Evolutionary conservation across 2,329 filamentous ascomycete genomes (phyloP), one percentile per base, ranked within the genome.

Genomic region (Botrytis aclada): DNA sequence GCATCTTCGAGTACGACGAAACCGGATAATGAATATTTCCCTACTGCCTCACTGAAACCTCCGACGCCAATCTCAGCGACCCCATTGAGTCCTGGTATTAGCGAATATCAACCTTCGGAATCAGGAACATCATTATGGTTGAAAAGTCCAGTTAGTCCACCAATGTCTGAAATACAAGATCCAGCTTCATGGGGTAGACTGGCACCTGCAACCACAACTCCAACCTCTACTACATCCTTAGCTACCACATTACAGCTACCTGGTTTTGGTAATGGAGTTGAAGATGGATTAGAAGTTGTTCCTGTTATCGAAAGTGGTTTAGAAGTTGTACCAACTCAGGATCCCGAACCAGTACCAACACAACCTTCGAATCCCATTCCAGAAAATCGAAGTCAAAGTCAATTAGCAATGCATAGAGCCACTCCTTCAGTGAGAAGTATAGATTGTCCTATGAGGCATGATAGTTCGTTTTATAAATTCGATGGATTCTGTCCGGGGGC

Each of bases 401-500:
- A 61, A 54, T 20, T 72, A 22, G 71, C 47, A 70, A 54, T 77
- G n/a, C 71, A 76, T 34, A 75, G 65, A 56, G 65, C 77, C 10
- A 74, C 76, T 10, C 63, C 76, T 12, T 79, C 79, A 8, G 63
- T 78, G 58, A 78, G 74, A 54, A 77, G 77, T 20, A 76, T 78
- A 32, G 77, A 79, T 41, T 74, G 75, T 66, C 78, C 77, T 7
- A 79, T 80, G 61, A 73, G 75, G 20, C 77, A 77, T 41, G 78
- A 80, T 74, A 75, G 73, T 45, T 80, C 79, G 1, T 81, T 81
- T 67, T 80, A 77, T 72, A 78, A 76, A 64, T 78, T 77, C 64
- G 78, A 77, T 20, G 79, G 79, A 3, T 81, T 81, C 54, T 81
- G 79, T 70, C 79, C 79, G 2, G 79, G 79, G 8, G 77, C 79